Evolutionary conservation across 2,329 filamentous ascomycete species (phyloP).

Genomic region (Phyllosticta citriasiana): DNA sequence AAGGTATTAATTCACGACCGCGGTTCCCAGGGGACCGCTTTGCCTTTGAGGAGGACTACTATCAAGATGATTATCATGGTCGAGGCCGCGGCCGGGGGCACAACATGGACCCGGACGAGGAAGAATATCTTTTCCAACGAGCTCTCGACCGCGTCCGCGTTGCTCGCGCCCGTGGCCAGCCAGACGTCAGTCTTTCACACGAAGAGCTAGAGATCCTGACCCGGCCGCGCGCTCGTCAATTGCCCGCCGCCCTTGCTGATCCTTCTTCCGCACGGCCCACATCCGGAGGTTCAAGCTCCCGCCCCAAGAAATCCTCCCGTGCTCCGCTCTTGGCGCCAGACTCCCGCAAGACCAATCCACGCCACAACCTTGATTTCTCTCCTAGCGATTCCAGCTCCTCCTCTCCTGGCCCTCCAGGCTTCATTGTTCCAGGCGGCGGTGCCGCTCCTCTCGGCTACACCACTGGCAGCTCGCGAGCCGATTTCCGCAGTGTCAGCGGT

Average conservation of each 20-base stretch:
- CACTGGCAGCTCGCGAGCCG: slow-evolving; percentile 30
- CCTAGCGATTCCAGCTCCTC: slow-evolving; percentile 12
- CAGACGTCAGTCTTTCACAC: slow-evolving; percentile 68
- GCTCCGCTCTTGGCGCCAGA: slow-evolving; percentile 13
- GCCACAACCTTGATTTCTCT: slow-evolving; percentile 17
- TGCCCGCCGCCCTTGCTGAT: slow-evolving; percentile 13
- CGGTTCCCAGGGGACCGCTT: slow-evolving; percentile 27
- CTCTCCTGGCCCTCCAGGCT: slow-evolving; percentile 30
- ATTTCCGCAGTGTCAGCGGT: slow-evolving; percentile 28
- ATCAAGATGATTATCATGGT: slow-evolving; percentile 39
- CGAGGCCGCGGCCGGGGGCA: slow-evolving; percentile 24
- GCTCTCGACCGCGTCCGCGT: slow-evolving; percentile 72
- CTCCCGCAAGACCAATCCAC: slow-evolving; percentile 23
- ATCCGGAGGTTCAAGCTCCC: slow-evolving; percentile 20
- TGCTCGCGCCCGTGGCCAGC: slow-evolving; percentile 65
- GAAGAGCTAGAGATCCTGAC: slow-evolving; percentile 62
- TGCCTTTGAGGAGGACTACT: slow-evolving; percentile 40
- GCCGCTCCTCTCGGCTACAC: slow-evolving; percentile 27
- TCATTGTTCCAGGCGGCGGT: slow-evolving; percentile 39
- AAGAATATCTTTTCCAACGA: slow-evolving; percentile 66
- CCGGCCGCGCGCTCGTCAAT: slow-evolving; percentile 18
- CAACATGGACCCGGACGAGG: slow-evolving; percentile 39
- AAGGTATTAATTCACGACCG: not conserved
- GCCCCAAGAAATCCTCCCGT: slow-evolving; percentile 23
- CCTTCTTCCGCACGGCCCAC: slow-evolving; percentile 22